A percentile compares a stretch with the other conserved stretches of the same genome.
Evolutionary conservation across 2,329 filamentous ascomycete species (phyloP).

Genomic region (Orbilia blumenaviensis): DNA sequence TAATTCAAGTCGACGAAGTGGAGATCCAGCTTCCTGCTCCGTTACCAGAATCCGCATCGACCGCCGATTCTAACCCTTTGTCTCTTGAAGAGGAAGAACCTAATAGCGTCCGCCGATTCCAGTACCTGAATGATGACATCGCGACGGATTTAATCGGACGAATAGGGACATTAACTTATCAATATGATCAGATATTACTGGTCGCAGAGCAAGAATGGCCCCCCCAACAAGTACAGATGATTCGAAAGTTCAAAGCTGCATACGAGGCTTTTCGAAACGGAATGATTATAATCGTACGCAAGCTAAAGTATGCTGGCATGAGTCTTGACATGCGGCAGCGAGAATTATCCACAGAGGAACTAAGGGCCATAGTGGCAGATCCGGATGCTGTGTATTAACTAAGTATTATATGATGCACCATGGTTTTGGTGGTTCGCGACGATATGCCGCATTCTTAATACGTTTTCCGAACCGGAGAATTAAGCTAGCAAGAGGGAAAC

Average conservation of each 20-base stretch:
- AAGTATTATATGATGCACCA: not conserved
- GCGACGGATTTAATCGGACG: constrained; percentile 13
- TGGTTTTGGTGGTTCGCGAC: constrained; percentile 8
- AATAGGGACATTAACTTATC: constrained; percentile 14
- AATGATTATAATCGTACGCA: not conserved
- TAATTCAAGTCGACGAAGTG: constrained; percentile 25
- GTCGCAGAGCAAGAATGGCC: constrained; percentile 11
- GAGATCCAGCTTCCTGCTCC: not conserved
- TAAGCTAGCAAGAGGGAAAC: not conserved
- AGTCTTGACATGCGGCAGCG: not conserved
- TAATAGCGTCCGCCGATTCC: constrained; percentile 7
- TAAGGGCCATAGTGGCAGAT: constrained; percentile 1
- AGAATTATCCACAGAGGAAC: constrained; percentile 8
- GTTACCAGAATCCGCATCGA: not conserved
- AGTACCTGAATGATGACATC: constrained; percentile 22
- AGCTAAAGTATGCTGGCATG: constrained; percentile 23
- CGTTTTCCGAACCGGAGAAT: constrained; percentile 24
- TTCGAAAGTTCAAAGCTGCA: not conserved
- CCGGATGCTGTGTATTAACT: not conserved
- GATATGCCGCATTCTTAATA: constrained; percentile 3
- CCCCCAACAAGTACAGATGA: not conserved
- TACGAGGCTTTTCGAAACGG: constrained; percentile 3
- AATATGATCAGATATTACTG: constrained; percentile 12
- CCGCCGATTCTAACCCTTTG: constrained; percentile 7
- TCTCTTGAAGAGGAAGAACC: not conserved